Evolutionary conservation across 1,284 basidiomycete genomes (phyloP).

Genomic region (Filobasidium uniguttulatum): DNA sequence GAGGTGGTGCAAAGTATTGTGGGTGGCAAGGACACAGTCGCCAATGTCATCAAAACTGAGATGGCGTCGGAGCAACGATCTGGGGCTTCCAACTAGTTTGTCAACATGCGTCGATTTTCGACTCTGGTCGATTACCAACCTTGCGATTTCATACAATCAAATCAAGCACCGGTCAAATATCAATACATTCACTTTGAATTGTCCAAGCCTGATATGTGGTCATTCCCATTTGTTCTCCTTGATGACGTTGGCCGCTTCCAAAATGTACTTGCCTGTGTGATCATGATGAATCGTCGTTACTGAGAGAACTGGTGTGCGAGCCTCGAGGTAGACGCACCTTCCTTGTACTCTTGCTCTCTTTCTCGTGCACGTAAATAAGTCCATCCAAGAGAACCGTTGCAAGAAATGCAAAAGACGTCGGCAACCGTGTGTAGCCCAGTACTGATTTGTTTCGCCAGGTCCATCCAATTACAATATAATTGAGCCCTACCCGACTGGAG

Average conservation of each 20-base stretch:
- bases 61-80: constrained; percentile 20
- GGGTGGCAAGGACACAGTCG: constrained; percentile 37
- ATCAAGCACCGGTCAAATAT: too few species aligned
- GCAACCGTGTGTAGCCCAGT: constrained; percentile 36
- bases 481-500: neutral
- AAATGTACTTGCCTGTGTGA: constrained; percentile 28
- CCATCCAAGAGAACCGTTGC: constrained; percentile 30
- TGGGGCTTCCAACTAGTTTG: too few species aligned
- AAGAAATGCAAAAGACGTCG: constrained; percentile 30
- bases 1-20: constrained; percentile 50
- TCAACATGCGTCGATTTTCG: too few species aligned
- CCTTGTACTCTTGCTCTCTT: constrained; percentile 35
- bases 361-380: constrained; percentile 34
- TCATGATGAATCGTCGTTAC: neutral
- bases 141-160: too few species aligned
- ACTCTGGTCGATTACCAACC: too few species aligned
- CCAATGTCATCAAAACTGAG: constrained; percentile 31
- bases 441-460: constrained; percentile 15
- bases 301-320: neutral
- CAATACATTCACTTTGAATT: too few species aligned
- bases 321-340: constrained; percentile 26
- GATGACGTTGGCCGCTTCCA: constrained; percentile 37
- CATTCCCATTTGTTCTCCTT: constrained; percentile 40
- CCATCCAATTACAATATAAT: neutral
- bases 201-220: too few species aligned